Base-by-base conservation (phyloP, 139 green algal genomes). In the Chlorella sp. region DNA sequence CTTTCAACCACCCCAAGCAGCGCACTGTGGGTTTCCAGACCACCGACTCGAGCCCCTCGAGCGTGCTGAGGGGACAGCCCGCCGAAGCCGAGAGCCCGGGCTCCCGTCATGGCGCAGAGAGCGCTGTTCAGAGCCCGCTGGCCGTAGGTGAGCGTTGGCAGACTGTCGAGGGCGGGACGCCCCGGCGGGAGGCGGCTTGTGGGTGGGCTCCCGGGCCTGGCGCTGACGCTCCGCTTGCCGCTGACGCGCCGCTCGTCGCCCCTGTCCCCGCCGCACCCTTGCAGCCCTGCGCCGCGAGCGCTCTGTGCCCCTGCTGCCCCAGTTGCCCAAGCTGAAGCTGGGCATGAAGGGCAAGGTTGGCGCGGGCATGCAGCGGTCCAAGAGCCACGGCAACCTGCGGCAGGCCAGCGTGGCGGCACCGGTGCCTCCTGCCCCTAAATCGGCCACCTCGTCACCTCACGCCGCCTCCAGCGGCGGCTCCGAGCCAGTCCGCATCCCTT, bases 271-370 rank as follows among this genome's bases (percentile, higher is more conserved):
- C 75, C 15, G 16, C 3, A 34, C 14, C 75, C 75, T 3, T 30
- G 34, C 77, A 57, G 78, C 78, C 15, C 78, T 84, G 39, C 78
- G 78, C 9, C 78, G 42, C 78, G 78, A 60, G 2, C 39, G 39
- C 28, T 68, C 42, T 30, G 48, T 36, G 48, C 79, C 42, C 11
- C 22, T 30, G 68, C 66, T 81, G 1, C 84, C 84, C 14, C 12
- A 19, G 15, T 68, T 88, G 28, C 84, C 84, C 39, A 88, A 88
- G 40, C 84, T 88, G 61, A 88, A 88, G 66, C 84, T 88, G 11
- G 84, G 84, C 39, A 14, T 86, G 57, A 66, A 39, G 57, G 30
- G 34, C 60, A 76, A 57, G 11, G 60, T n/a, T 5, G 22, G 18
- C 34, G 60, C 24, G 18, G 66, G 61, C 40, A 81, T 88, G 84